A percentile compares a stretch with the other conserved stretches of the same genome.
phyloP scores from a whole-genome alignment of 1,284 basidiomycete species.

The Sporisorium scitamineum region DNA sequence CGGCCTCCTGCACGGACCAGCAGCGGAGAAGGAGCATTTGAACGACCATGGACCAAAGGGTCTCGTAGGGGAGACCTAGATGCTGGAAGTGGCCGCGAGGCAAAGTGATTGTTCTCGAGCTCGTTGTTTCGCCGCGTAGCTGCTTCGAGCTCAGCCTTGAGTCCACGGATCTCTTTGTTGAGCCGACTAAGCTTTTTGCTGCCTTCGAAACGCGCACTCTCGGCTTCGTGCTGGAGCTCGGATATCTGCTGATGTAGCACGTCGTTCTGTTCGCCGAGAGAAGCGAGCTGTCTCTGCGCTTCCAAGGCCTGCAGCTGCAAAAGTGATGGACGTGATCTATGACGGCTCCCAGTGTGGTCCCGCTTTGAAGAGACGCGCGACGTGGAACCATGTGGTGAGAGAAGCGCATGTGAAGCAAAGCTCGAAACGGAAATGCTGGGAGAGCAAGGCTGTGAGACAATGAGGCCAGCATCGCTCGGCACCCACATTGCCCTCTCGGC shows the following conservation, averaged over 20 bases:
- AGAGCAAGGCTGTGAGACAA: slow-evolving; percentile 41
- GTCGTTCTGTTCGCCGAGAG: slow-evolving; percentile 58
- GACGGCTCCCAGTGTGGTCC: slow-evolving; percentile 10
- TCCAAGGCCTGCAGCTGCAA: slow-evolving; percentile 41
- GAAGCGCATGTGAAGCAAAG: slow-evolving; percentile 30
- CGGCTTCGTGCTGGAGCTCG: slow-evolving; percentile 59
- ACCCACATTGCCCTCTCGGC: slow-evolving; percentile 21
- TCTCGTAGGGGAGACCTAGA: slow-evolving; percentile 13
- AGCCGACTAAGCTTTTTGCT: slow-evolving; percentile 50
- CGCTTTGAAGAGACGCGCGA: slow-evolving; percentile 8
- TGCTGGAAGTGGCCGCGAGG: slow-evolving; percentile 3
- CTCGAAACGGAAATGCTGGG: slow-evolving; percentile 40
- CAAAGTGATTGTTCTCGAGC: slow-evolving; percentile 35
- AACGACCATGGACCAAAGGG: neutral
- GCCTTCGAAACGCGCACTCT: slow-evolving; percentile 50
- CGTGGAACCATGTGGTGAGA: slow-evolving; percentile 13
- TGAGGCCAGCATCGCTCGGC: slow-evolving; percentile 38
- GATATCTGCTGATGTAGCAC: slow-evolving; percentile 56
- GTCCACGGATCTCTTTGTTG: slow-evolving; percentile 58
- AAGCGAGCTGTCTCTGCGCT: slow-evolving; percentile 56
- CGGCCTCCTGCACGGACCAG: neutral
- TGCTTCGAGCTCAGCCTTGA: slow-evolving; percentile 59
- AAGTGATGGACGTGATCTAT: slow-evolving; percentile 34
- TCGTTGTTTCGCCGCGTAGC: slow-evolving; percentile 56
- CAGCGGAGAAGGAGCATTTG: slow-evolving; percentile 5